Conservation (phyloP, 2,329 filamentous ascomycete species). For the Apiospora rasikravindrae region DNA sequence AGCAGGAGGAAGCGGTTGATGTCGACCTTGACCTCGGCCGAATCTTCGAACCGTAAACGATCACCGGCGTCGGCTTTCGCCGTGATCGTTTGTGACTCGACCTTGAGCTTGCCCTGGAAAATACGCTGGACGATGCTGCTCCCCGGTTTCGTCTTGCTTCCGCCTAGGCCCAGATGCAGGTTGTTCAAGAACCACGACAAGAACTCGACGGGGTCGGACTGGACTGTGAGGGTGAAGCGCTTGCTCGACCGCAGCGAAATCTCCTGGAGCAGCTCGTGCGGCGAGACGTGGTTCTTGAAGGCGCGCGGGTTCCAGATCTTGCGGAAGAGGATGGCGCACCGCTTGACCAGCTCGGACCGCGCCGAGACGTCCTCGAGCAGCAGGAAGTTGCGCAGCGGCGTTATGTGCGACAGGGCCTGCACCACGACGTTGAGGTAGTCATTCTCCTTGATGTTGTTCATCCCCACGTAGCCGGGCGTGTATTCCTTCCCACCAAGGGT, state of each 20-base stretch:
- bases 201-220: conserved; percentile 96
- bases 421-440: conserved; percentile 97
- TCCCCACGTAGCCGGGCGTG: conserved; percentile 91
- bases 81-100: conserved; percentile 93
- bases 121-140: conserved; percentile 88
- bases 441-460: conserved; percentile 99
- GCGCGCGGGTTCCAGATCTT: conserved; percentile 98
- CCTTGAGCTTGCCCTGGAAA: conserved; percentile 90
- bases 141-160: conserved; percentile 83
- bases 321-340: conserved; percentile 86
- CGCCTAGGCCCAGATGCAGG: conserved; percentile 88
- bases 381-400: conserved; percentile 88
- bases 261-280: conserved; percentile 95
- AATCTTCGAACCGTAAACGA: conserved; percentile 90
- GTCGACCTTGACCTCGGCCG: conserved; percentile 78
- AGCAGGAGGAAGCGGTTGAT: conserved; percentile 85
- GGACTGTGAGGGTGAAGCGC: conserved; percentile 86
- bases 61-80: conserved; percentile 87
- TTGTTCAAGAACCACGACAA: conserved; percentile 98
- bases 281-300: conserved; percentile 96
- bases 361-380: conserved; percentile 81
- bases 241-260: conserved; percentile 89
- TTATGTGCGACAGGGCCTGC: conserved; percentile 88
- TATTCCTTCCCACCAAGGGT: conserved; percentile 86
- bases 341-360: conserved; percentile 79